Evolutionary conservation across 768 basidiomycete genomes (phyloP), one percentile per base, ranked within the genome.

Genomic region (Boletus insuetus): DNA sequence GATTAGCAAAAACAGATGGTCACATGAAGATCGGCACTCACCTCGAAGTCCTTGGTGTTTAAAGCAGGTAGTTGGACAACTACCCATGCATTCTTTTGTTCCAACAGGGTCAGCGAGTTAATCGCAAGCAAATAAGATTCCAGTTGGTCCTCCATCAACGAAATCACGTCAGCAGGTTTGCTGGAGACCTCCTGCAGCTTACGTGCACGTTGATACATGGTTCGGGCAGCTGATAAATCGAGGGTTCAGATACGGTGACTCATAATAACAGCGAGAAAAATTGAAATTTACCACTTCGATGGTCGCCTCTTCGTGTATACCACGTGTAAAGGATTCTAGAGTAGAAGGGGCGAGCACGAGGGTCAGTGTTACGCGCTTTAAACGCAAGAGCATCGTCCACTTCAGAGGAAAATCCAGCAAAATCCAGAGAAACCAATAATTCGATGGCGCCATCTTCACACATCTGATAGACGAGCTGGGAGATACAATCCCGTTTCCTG

Each of bases 301-400:
- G 94, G 69, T 98, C 94, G 26, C 91, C 90, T 68, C 91, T 79
- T 53, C 82, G 79, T 62, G 88, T 82, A 69, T 94, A 88, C 94
- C 94, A 98, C 45, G 92, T 87, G 72, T 97, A 96, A n/a, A 98
- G 74, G 51, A 98, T 91, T 64, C 85, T 83, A 35, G 93, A 86
- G 75, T 96, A 98, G 66, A 84, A 86, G 0, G 95, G 95, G 37
- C 79, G 82, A 38, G 86, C 74, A 42, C 91, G 83, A 46, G 96
- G 94, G 73, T 99, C 92, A 17, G 87, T 87, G 69, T 98, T 96
- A 56, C 95, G 83, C 8, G 94, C 91, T 70, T 98, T 96, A 77
- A 95, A 98, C 19, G 89, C 82, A 40, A 99, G 77, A 16, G 88
- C 85, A 41, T 82, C 84, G 74, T 97, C 94, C 19, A 98, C 89